A percentile compares a stretch with the other conserved stretches of the same genome.
These are phyloP conservation scores for Trichoderma asperelloides DNA, from an alignment of 495 filamentous ascomycete genomes.

Conservation along the genomic window DNA sequence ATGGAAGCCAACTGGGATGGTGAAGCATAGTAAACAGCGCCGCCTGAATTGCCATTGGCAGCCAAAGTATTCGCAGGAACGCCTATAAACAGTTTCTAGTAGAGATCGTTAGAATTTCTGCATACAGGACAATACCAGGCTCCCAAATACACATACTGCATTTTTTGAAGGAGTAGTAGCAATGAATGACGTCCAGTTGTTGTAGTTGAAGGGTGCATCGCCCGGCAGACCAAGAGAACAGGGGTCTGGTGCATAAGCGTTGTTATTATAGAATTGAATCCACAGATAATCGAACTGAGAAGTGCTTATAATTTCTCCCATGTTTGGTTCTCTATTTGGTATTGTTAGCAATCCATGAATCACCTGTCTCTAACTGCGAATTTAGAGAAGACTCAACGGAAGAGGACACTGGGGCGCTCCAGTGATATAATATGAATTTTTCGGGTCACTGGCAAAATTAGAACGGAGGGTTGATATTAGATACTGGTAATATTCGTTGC, in stretches of 20 bases:
- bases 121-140: background rate
- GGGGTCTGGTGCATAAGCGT: conserved; percentile 30
- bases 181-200: conserved; percentile 49
- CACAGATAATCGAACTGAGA: conserved; percentile 50
- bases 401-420: conserved; percentile 53
- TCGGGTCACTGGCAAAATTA: conserved; percentile 30
- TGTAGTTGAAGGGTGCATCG: conserved; percentile 47
- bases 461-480: conserved; percentile 43
- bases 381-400: conserved; percentile 14
- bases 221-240: conserved; percentile 9
- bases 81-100: conserved; percentile 43
- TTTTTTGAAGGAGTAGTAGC: conserved; percentile 40
- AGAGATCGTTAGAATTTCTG: background rate
- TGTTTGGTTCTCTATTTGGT: conserved; percentile 23
- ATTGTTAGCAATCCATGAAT: too few species aligned
- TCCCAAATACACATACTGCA: conserved; percentile 15
- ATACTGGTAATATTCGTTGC: conserved; percentile 13
- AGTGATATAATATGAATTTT: conserved; percentile 38
- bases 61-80: conserved; percentile 41
- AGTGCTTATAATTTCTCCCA: conserved; percentile 40
- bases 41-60: conserved; percentile 15
- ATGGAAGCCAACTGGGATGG: conserved; percentile 28
- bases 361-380: too few species aligned
- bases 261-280: conserved; percentile 61
- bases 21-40: conserved; percentile 35